A percentile compares a stretch with the other conserved stretches of the same genome.
These are phyloP conservation scores for Hymenoscyphus scutula DNA, from an alignment of 2,329 filamentous ascomycete genomes.

Conservation along the genomic window DNA sequence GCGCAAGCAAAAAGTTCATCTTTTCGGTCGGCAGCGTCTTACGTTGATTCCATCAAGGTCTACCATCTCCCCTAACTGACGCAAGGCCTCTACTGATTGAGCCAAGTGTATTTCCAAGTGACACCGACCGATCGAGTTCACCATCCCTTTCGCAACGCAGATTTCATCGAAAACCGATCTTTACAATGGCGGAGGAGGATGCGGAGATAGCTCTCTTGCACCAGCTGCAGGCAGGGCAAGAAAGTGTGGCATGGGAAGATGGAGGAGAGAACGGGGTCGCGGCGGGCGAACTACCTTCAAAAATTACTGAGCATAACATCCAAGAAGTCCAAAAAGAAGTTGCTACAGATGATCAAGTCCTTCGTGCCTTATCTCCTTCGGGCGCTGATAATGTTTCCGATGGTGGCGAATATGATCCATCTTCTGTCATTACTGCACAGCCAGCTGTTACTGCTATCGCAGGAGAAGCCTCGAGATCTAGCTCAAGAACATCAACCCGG, in stretches of 20 bases:
- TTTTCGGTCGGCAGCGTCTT: neutral
- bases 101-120: neutral
- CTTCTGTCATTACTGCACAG: conserved; percentile 32
- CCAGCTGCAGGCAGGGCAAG: conserved; percentile 38
- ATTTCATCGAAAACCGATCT: conserved; percentile 2
- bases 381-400: conserved; percentile 33
- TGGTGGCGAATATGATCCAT: conserved; percentile 34
- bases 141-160: neutral
- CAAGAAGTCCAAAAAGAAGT: conserved; percentile 38
- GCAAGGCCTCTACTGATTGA: neutral
- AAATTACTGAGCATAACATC: conserved; percentile 37
- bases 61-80: neutral
- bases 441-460: conserved; percentile 30
- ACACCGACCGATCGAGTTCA: neutral
- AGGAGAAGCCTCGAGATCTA: conserved; percentile 34
- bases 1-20: neutral
- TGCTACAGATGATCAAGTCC: conserved; percentile 39
- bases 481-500: conserved; percentile 34
- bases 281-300: conserved; percentile 35
- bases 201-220: conserved; percentile 39
- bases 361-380: conserved; percentile 38
- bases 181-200: conserved; percentile 38
- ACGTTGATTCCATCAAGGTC: neutral
- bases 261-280: conserved; percentile 30
- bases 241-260: conserved; percentile 33